Conservation (phyloP, 2,329 filamentous ascomycete genomes). For the Cladosporium halotolerans region DNA sequence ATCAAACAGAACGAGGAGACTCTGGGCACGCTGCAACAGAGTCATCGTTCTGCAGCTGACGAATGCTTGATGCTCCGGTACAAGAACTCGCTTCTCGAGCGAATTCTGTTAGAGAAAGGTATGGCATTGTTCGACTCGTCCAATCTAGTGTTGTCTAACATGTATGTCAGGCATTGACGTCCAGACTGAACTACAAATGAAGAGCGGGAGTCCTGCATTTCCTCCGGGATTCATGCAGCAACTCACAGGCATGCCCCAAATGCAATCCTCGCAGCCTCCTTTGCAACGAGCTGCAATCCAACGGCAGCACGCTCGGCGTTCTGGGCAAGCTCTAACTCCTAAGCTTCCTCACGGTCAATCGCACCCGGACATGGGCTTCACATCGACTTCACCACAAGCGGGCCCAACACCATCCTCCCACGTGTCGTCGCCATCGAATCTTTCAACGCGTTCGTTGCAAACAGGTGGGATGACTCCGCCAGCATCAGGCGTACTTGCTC, state of each 20-base stretch:
- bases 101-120: conserved; percentile 96
- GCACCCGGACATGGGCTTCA: conserved; percentile 35
- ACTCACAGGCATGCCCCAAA: conserved; percentile 59
- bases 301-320: conserved; percentile 50
- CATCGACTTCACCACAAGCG: conserved; percentile 61
- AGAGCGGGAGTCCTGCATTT: conserved; percentile 79
- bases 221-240: conserved; percentile 52
- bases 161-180: conserved; percentile 75
- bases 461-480: conserved; percentile 57
- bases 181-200: conserved; percentile 87
- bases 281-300: conserved; percentile 77
- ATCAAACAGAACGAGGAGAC: conserved; percentile 97
- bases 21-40: conserved; percentile 84
- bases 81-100: conserved; percentile 93
- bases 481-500: conserved; percentile 49
- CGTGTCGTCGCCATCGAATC: conserved; percentile 57
- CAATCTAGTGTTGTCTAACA: neutral
- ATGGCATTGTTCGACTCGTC: conserved; percentile 12
- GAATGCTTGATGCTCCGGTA: conserved; percentile 98
- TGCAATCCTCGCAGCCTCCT: conserved; percentile 38
- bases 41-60: conserved; percentile 87
- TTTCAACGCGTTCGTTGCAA: conserved; percentile 51
- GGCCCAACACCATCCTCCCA: conserved; percentile 81
- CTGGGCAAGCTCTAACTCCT: conserved; percentile 27
- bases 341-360: conserved; percentile 35